Conservation (phyloP, 2,329 filamentous ascomycete genomes). For the Cordyceps sp. region DNA sequence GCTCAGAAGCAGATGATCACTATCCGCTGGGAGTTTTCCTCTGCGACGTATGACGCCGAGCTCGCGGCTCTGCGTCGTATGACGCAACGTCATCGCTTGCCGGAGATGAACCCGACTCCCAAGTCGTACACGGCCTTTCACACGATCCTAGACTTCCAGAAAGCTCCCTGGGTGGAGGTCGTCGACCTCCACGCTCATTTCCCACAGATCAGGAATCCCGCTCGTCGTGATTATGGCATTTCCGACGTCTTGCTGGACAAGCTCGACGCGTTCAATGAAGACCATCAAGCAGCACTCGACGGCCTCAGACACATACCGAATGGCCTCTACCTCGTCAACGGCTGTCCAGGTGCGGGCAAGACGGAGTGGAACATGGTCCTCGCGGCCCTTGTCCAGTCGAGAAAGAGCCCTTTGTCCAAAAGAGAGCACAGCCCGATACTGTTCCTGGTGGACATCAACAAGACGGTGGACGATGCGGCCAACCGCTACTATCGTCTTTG, state of each 20-base stretch:
- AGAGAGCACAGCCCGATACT: slow-evolving; percentile 17
- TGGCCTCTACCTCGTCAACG: slow-evolving; percentile 26
- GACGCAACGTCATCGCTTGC: slow-evolving; percentile 5
- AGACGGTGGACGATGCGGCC: slow-evolving; percentile 27
- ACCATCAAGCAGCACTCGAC: slow-evolving; percentile 20
- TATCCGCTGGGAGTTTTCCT: slow-evolving; percentile 12
- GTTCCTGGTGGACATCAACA: slow-evolving; percentile 30
- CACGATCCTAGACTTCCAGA: slow-evolving; percentile 15
- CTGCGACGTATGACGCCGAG: slow-evolving; percentile 15
- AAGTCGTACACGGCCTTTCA: slow-evolving; percentile 12
- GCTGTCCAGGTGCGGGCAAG: slow-evolving; percentile 29
- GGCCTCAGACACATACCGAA: slow-evolving; percentile 20
- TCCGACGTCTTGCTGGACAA: slow-evolving; percentile 10
- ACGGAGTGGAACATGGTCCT: slow-evolving; percentile 28
- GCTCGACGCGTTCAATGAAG: slow-evolving; percentile 17
- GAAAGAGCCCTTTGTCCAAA: slow-evolving; percentile 7
- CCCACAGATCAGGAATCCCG: slow-evolving; percentile 17
- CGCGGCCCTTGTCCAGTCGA: slow-evolving; percentile 19
- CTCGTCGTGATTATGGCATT: slow-evolving; percentile 5
- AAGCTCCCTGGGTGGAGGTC: slow-evolving; percentile 4
- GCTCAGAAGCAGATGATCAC: slow-evolving; percentile 7
- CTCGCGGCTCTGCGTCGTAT: slow-evolving; percentile 13
- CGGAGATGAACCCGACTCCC: slow-evolving; percentile 5
- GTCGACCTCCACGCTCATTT: slow-evolving; percentile 9
- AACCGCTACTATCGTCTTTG: slow-evolving; percentile 22